These are phyloP conservation scores for Corynascus novoguineensis DNA, from an alignment of 495 filamentous ascomycete genomes.

Conservation along the genomic window DNA sequence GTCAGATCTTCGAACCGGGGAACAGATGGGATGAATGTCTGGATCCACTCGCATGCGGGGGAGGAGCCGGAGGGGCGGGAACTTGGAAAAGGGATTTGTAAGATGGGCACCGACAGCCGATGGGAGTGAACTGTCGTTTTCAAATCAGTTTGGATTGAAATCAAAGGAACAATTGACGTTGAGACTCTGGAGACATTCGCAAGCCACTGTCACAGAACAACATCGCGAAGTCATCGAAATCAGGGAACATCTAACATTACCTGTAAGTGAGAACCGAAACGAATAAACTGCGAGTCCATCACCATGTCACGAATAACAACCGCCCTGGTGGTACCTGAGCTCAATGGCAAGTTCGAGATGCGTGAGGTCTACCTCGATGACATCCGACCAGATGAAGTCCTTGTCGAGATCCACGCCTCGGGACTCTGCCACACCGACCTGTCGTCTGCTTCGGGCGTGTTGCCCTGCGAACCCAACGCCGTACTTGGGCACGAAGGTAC, in stretches of 20 bases:
- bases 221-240: no score
- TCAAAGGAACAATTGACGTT: no score
- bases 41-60: neutral
- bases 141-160: no score
- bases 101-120: neutral
- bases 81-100: neutral
- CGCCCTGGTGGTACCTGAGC: slow-evolving; percentile 27
- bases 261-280: neutral
- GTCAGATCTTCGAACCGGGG: neutral
- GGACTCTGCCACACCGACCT: slow-evolving; percentile 76
- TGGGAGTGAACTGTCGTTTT: neutral
- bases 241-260: neutral
- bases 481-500: slow-evolving; percentile 70
- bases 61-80: no score
- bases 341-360: slow-evolving; percentile 26
- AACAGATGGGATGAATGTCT: neutral
- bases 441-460: slow-evolving; percentile 34
- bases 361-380: slow-evolving; percentile 19
- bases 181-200: no score
- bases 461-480: slow-evolving; percentile 49
- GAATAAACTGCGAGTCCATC: neutral
- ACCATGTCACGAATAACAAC: slow-evolving; percentile 24
- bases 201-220: no score
- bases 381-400: slow-evolving; percentile 57
- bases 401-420: slow-evolving; percentile 66